These are phyloP conservation scores for Entonaema liquescens DNA, from an alignment of 495 filamentous ascomycete species.

Conservation along the genomic window DNA sequence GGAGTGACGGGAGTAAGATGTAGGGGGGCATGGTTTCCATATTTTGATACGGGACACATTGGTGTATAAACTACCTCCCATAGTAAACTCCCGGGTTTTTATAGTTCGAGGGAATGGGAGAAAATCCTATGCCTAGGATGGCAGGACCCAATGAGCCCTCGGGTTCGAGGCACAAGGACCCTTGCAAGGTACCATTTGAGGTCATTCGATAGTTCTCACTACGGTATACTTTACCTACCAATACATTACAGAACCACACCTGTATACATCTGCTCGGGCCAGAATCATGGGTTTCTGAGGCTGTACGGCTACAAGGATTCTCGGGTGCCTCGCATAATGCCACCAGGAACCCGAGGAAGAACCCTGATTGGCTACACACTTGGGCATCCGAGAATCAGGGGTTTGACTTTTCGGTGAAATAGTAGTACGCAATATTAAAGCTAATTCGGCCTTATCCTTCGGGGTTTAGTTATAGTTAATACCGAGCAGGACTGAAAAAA, in stretches of 20 bases:
- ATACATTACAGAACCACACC: background rate
- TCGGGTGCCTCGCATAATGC: background rate
- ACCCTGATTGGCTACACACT: background rate
- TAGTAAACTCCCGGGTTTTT: background rate
- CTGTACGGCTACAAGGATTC: background rate
- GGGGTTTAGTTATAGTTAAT: background rate
- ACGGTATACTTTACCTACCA: background rate
- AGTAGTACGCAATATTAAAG: background rate
- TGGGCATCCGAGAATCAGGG: background rate
- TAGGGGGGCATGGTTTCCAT: background rate
- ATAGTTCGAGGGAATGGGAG: background rate
- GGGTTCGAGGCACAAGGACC: background rate
- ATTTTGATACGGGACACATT: background rate
- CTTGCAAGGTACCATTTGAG: background rate
- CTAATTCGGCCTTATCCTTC: background rate
- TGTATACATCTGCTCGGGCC: background rate
- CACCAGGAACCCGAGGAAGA: background rate
- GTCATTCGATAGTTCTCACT: background rate
- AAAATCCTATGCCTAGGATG: background rate
- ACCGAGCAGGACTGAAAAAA: too few species aligned
- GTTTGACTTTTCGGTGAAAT: background rate
- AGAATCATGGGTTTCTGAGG: background rate
- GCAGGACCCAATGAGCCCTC: background rate
- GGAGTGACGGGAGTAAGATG: background rate
- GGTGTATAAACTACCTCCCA: background rate